Evolutionary conservation across 1,284 basidiomycete genomes (phyloP).

Genomic region (Ganoderma resinaceum): DNA sequence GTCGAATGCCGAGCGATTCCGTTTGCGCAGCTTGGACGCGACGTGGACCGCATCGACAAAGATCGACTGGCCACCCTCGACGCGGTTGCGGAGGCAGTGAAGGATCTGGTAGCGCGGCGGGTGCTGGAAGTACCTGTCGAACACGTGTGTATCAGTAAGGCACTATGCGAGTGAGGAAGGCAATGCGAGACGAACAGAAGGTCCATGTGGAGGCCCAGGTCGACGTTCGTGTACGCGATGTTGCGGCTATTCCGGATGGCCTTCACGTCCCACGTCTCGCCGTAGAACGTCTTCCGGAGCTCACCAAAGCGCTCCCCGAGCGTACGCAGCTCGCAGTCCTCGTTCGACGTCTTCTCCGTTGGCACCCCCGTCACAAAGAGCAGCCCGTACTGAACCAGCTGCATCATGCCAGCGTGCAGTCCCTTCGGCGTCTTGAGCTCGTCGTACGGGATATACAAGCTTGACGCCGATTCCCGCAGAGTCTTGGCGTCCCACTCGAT

Average conservation of each 20-base stretch:
- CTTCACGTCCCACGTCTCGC: conserved; percentile 90
- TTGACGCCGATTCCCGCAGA: conserved; percentile 41
- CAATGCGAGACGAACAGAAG: conserved; percentile 67
- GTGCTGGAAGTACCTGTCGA: conserved; percentile 82
- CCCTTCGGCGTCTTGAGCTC: conserved; percentile 49
- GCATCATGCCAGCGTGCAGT: conserved; percentile 59
- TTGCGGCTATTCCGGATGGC: conserved; percentile 81
- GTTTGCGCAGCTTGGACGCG: conserved; percentile 63
- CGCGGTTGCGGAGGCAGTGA: conserved; percentile 86
- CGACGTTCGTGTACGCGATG: conserved; percentile 94
- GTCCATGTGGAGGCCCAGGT: conserved; percentile 94
- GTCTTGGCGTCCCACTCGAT: conserved; percentile 46
- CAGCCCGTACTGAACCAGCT: conserved; percentile 62
- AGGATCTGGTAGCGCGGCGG: conserved; percentile 93
- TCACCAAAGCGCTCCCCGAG: conserved; percentile 77
- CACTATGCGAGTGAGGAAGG: neutral
- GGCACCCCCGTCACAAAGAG: conserved; percentile 69
- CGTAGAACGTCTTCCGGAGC: conserved; percentile 91
- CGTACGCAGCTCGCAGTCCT: conserved; percentile 69
- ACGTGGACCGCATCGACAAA: conserved; percentile 88
- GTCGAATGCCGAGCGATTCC: conserved; percentile 62
- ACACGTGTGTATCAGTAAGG: neutral
- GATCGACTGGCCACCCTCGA: conserved; percentile 86
- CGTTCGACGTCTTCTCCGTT: conserved; percentile 56
- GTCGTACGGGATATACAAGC: conserved; percentile 61